Conservation (phyloP, 2,329 filamentous ascomycete species). For the Thielaviopsis populi region DNA sequence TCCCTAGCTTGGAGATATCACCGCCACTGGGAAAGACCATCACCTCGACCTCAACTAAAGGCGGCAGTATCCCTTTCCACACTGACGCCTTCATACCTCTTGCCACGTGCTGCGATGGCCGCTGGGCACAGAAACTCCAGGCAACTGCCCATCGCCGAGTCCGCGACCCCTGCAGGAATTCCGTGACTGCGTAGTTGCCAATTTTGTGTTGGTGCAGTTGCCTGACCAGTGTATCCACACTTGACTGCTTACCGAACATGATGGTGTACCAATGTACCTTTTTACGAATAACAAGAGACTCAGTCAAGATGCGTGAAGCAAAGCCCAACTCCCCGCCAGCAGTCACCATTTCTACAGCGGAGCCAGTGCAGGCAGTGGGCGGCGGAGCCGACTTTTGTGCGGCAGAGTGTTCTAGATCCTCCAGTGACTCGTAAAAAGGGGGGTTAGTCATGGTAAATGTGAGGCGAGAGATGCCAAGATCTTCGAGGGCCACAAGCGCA, state of each 20-base stretch:
- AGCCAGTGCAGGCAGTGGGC: constrained; percentile 60
- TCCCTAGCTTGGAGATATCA: constrained; percentile 26
- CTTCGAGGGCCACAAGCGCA: constrained; percentile 48
- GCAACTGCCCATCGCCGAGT: constrained; percentile 78
- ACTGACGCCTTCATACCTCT: constrained; percentile 29
- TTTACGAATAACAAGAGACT: constrained; percentile 45
- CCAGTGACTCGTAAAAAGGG: constrained; percentile 70
- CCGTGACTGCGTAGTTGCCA: constrained; percentile 67
- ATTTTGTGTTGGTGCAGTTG: constrained; percentile 42
- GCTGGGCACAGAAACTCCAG: constrained; percentile 62
- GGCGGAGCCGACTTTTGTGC: constrained; percentile 51
- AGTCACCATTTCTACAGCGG: constrained; percentile 73
- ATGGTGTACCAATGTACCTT: constrained; percentile 75
- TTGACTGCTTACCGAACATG: constrained; percentile 73
- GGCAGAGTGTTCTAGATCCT: constrained; percentile 53
- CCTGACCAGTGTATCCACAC: constrained; percentile 47
- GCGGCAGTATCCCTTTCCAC: constrained; percentile 32
- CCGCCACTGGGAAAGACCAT: constrained; percentile 31
- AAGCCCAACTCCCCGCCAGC: constrained; percentile 65
- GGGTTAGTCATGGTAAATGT: constrained; percentile 92
- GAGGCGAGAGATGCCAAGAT: constrained; percentile 35
- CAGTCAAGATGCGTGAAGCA: constrained; percentile 51
- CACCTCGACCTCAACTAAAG: constrained; percentile 27
- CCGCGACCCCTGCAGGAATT: constrained; percentile 60
- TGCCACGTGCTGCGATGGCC: constrained; percentile 40